Conservation (phyloP, 441 rosid species). For the Lepidium campestre region DNA sequence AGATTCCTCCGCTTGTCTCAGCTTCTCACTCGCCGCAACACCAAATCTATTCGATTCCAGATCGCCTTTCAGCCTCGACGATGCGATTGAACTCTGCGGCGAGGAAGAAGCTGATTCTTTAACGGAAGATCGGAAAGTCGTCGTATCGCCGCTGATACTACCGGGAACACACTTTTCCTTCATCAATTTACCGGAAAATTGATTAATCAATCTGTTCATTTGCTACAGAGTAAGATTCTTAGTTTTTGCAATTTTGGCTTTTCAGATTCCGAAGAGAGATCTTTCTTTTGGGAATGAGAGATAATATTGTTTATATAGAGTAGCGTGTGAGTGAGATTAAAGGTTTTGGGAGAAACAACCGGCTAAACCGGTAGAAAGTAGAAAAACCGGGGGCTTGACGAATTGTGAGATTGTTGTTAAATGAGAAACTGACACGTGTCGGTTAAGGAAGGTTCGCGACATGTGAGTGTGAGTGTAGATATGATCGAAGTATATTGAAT, state of each 20-base stretch:
- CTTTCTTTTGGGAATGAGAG: background rate
- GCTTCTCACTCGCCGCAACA: constrained; percentile 35
- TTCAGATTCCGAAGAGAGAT: constrained; percentile 8
- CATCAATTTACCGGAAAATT: constrained; percentile 35
- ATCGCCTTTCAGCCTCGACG: constrained; percentile 34
- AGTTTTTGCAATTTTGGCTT: background rate
- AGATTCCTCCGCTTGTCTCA: constrained; percentile 64
- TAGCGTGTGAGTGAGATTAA: background rate
- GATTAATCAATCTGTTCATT: constrained; percentile 32
- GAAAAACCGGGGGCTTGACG: constrained; percentile 1
- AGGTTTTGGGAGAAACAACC: constrained; percentile 20
- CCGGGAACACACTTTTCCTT: constrained; percentile 46
- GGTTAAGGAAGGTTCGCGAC: constrained; percentile 17
- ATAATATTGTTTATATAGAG: constrained; percentile 15
- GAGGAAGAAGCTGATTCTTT: constrained; percentile 31
- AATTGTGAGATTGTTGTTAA: background rate
- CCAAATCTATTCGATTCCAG: constrained; percentile 32
- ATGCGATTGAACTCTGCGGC: constrained; percentile 15
- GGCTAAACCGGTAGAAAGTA: background rate
- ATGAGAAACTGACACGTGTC: constrained; percentile 10
- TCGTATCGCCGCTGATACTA: constrained; percentile 28
- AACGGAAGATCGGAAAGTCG: constrained; percentile 30
- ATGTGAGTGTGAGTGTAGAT: constrained; percentile 1
- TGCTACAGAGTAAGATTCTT: constrained; percentile 11
- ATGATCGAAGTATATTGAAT: constrained; percentile 6